Conservation (phyloP, 2,329 filamentous ascomycete species). For the Pyrenophora tritici-repentis region DNA sequence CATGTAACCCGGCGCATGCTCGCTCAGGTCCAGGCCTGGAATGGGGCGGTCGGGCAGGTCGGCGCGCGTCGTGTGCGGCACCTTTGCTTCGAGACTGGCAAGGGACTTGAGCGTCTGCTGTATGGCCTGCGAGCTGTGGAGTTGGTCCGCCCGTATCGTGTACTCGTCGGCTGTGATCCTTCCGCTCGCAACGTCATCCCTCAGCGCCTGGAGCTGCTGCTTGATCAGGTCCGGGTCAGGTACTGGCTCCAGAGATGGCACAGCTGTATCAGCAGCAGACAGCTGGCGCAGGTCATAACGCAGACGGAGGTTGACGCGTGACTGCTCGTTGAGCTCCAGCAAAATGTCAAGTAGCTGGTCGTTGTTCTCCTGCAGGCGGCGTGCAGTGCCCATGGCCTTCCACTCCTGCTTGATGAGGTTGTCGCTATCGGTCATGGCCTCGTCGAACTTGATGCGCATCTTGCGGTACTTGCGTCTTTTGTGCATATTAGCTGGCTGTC, state of each 20-base stretch:
- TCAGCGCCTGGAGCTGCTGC: conserved; percentile 41
- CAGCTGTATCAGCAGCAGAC: conserved; percentile 41
- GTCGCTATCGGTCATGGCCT: conserved; percentile 79
- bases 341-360: conserved; percentile 89
- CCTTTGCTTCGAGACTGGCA: conserved; percentile 47
- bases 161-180: conserved; percentile 39
- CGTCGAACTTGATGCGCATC: conserved; percentile 79
- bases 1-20: conserved; percentile 68
- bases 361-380: conserved; percentile 85
- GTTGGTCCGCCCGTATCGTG: conserved; percentile 30
- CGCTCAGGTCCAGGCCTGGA: conserved; percentile 54
- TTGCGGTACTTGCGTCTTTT: conserved; percentile 87
- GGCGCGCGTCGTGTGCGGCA: conserved; percentile 47
- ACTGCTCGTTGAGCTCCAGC: conserved; percentile 83
- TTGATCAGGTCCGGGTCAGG: conserved; percentile 31
- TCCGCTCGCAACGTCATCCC: conserved; percentile 39
- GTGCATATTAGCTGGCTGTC: conserved; percentile 6
- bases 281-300: conserved; percentile 69
- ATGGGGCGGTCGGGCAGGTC: conserved; percentile 41
- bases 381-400: conserved; percentile 78
- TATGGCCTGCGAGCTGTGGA: conserved; percentile 35
- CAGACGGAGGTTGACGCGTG: conserved; percentile 74
- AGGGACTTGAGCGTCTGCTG: conserved; percentile 39
- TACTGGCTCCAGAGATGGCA: conserved; percentile 33
- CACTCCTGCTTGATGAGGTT: conserved; percentile 80